A percentile compares a stretch with the other conserved stretches of the same genome.
Evolutionary conservation across 2,329 filamentous ascomycete genomes (phyloP).

Genomic region (Lasiodiplodia hormozganensis): DNA sequence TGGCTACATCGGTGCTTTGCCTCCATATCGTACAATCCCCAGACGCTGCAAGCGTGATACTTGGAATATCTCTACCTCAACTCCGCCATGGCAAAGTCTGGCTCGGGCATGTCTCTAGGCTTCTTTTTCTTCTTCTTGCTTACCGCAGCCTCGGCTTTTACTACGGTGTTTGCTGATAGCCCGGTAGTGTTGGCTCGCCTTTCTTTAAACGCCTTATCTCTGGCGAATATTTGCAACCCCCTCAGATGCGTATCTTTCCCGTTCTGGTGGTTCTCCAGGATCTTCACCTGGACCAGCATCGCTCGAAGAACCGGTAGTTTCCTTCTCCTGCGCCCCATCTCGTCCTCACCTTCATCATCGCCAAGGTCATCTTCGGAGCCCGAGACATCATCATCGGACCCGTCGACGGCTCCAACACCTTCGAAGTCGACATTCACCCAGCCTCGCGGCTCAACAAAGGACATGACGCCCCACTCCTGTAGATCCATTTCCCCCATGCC

Average conservation of each 20-base stretch:
- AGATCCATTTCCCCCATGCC: constrained; percentile 92
- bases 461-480: constrained; percentile 83
- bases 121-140: constrained; percentile 30
- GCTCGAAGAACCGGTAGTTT: constrained; percentile 78
- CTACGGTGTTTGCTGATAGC: not conserved
- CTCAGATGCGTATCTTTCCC: constrained; percentile 98
- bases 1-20: not conserved
- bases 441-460: constrained; percentile 78
- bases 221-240: constrained; percentile 83
- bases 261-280: constrained; percentile 98
- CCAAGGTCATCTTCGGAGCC: constrained; percentile 33
- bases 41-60: not conserved
- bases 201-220: constrained; percentile 46
- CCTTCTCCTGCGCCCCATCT: constrained; percentile 58
- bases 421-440: constrained; percentile 86
- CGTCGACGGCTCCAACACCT: constrained; percentile 61
- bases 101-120: constrained; percentile 25
- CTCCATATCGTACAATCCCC: not conserved
- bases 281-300: constrained; percentile 87
- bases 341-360: constrained; percentile 35
- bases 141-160: constrained; percentile 29
- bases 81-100: constrained; percentile 21
- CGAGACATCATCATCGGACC: constrained; percentile 27
- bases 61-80: not conserved
- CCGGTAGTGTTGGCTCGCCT: not conserved